Conservation (phyloP, 179 eudicot species). For the Beta lomatogona region DNA sequence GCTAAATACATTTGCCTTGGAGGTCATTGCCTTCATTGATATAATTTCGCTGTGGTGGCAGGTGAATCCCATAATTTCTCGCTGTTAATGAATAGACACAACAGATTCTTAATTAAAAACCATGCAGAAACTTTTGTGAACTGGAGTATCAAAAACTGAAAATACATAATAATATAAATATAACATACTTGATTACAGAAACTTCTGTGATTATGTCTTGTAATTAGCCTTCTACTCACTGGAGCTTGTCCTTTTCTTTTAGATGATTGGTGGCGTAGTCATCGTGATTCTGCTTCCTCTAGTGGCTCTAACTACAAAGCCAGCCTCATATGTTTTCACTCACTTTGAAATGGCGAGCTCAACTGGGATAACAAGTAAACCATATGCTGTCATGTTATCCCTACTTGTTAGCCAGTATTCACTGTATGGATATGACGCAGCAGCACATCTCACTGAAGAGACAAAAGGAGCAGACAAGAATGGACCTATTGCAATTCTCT, state of each 20-base stretch:
- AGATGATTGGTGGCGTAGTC: slow-evolving; percentile 59
- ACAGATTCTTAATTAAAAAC: neutral
- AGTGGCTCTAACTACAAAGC: slow-evolving; percentile 51
- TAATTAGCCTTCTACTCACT: neutral
- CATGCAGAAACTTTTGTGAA: neutral
- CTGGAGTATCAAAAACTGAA: too few species aligned
- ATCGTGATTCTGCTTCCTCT: slow-evolving; percentile 63
- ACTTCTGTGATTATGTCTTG: neutral
- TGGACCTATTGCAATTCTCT: slow-evolving; percentile 66
- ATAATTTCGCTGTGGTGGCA: slow-evolving; percentile 67
- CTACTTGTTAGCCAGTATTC: slow-evolving; percentile 71
- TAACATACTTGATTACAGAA: neutral
- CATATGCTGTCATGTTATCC: slow-evolving; percentile 53
- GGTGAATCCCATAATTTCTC: slow-evolving; percentile 30
- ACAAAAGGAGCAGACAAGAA: slow-evolving; percentile 65
- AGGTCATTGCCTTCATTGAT: slow-evolving; percentile 60
- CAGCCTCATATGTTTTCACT: slow-evolving; percentile 63
- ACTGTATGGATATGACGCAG: slow-evolving; percentile 65
- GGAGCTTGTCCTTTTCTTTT: neutral
- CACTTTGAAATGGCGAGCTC: slow-evolving; percentile 45
- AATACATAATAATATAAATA: too few species aligned
- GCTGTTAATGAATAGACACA: neutral
- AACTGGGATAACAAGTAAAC: slow-evolving; percentile 48
- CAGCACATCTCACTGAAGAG: slow-evolving; percentile 67
- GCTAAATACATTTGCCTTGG: slow-evolving; percentile 63